Evolutionary conservation across 257 asterid species (phyloP), one percentile per base, ranked within the genome.

Genomic region (Primulina huaijiensis): DNA sequence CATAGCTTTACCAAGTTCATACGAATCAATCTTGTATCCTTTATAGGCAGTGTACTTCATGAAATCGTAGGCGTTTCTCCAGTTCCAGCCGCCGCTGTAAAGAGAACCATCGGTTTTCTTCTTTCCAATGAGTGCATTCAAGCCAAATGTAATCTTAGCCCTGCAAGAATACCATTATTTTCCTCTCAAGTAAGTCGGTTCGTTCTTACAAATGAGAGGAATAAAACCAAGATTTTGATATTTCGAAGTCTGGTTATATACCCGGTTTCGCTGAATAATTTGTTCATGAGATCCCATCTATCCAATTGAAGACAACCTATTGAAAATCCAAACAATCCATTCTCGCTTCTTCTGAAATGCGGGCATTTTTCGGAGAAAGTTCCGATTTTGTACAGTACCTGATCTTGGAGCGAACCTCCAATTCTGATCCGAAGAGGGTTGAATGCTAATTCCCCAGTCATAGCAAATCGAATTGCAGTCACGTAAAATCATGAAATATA

Each of bases 1-100:
- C 46, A 3, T 46, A 17, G 57, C 5, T 14, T 58, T 78, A 87
- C 96, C 97, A 10, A 92, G 81, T 81, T 92, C 97, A 72, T 81
- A 92, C 19, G 96, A 92, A 64, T 92, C 88, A 55, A 89, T 89
- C 80, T 78, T 86, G 90, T 84, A 89, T 76, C 95, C 96, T 74
- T 83, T 84, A 0, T 62, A 40, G 57, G 78, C 76, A 2, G 92
- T 84, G 84, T 89, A 86, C n/a, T 63, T 64, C 85, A 92, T 92
- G 69, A 92, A 77, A 37, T 81, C 86, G 16, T 70, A 64, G 6
- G 95, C 95, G 60, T 92, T 92, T 69, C 50, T 68, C 0, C 85
- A 23, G 76, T 85, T 29, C 97, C 96, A 92, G 7, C 81, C 75
- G 53, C 96, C 97, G 50, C 68, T 80, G 88, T 83, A 76, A 17